phyloP scores from a whole-genome alignment of 2,329 filamentous ascomycete genomes.

The Neonectria sp. region DNA sequence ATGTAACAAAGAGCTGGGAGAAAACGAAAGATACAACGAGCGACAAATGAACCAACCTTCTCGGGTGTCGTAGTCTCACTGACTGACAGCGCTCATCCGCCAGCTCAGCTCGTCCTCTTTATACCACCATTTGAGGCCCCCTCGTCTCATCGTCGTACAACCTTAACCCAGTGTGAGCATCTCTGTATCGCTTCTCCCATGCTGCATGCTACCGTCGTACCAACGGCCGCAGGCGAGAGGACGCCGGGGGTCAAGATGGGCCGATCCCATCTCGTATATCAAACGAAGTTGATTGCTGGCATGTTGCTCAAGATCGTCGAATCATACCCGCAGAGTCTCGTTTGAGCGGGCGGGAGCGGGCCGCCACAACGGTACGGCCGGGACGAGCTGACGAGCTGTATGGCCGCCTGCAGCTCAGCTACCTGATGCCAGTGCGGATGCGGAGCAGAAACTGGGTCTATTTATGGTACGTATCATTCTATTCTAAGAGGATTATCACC shows the following conservation, averaged over 20 bases:
- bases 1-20: constrained; percentile 15
- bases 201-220: constrained; percentile 43
- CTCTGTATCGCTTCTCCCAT: constrained; percentile 28
- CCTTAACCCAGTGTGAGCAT: constrained; percentile 16
- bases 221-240: constrained; percentile 19
- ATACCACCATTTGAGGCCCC: constrained; percentile 34
- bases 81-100: constrained; percentile 14
- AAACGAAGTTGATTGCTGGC: constrained; percentile 5
- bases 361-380: constrained; percentile 11
- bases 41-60: constrained; percentile 36
- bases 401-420: not conserved
- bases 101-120: constrained; percentile 41
- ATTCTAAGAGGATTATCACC: not conserved
- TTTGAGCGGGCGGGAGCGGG: constrained; percentile 6
- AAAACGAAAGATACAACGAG: constrained; percentile 40
- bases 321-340: not conserved
- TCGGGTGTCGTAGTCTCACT: constrained; percentile 41
- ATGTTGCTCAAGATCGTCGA: constrained; percentile 11
- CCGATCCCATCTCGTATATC: constrained; percentile 19
- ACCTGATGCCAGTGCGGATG: not conserved
- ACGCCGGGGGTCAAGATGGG: constrained; percentile 8
- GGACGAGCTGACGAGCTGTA: not conserved
- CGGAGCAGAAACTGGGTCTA: not conserved
- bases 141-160: constrained; percentile 37
- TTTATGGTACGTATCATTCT: not conserved